phyloP scores from a whole-genome alignment of 345 rosid species.

The Salix suchowensis region DNA sequence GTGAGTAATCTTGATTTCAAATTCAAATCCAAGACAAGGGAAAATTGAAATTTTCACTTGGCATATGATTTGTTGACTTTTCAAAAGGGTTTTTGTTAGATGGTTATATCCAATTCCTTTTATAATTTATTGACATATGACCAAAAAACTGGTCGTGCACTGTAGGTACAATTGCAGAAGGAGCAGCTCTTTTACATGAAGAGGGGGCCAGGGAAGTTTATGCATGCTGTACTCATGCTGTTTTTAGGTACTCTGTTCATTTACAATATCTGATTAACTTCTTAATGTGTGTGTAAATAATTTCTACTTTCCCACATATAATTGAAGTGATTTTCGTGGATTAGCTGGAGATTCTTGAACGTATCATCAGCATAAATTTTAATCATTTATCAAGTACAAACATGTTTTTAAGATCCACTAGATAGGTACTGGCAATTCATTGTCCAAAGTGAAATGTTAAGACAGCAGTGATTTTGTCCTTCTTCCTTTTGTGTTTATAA shows the following conservation, averaged over 20 bases:
- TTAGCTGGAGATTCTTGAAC: neutral
- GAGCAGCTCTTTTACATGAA: conserved; percentile 27
- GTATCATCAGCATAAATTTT: neutral
- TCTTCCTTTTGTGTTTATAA: neutral
- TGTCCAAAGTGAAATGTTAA: neutral
- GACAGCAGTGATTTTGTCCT: neutral
- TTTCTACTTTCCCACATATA: neutral
- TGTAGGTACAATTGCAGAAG: conserved; percentile 43
- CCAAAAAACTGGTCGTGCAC: neutral
- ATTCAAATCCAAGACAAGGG: neutral
- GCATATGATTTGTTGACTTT: neutral
- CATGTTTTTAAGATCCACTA: neutral
- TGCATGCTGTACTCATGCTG: conserved; percentile 33
- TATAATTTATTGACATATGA: neutral
- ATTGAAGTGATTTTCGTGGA: neutral
- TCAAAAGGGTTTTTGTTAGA: neutral
- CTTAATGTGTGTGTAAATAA: neutral
- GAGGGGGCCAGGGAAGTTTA: conserved; percentile 33
- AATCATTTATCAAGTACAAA: neutral
- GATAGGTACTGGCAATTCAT: neutral
- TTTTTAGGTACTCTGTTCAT: conserved; percentile 45
- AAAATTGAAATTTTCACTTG: neutral
- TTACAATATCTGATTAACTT: neutral
- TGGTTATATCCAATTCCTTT: neutral
- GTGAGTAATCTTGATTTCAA: conserved; percentile 18